phyloP scores from a whole-genome alignment of 495 filamentous ascomycete species.

The Thozetella sp. region DNA sequence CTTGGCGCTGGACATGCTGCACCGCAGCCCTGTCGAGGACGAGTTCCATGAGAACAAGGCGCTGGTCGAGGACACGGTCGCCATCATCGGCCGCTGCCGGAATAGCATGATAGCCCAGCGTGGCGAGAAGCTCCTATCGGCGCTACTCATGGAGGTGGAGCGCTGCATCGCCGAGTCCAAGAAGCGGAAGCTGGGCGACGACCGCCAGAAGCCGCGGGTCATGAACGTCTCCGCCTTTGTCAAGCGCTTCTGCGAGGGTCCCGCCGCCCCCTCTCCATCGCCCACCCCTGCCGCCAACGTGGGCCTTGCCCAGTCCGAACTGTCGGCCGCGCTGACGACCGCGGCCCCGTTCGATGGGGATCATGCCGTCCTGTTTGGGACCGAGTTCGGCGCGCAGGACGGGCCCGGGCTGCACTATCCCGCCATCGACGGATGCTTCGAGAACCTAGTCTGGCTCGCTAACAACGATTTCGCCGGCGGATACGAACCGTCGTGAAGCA shows the following conservation, averaged over 20 bases:
- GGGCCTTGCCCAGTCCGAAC: background rate
- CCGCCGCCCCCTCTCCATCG: background rate
- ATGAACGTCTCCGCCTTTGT: conserved; percentile 17
- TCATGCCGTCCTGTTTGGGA: background rate
- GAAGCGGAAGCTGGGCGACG: background rate
- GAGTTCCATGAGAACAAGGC: conserved; percentile 33
- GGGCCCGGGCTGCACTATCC: background rate
- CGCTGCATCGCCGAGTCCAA: background rate
- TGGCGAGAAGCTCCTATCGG: conserved; percentile 25
- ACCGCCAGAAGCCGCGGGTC: conserved; percentile 2
- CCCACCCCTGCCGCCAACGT: background rate
- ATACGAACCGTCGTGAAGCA: conserved; percentile 6
- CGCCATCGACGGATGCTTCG: conserved; percentile 1
- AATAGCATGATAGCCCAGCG: conserved; percentile 35
- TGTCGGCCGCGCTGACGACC: background rate
- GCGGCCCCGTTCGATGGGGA: background rate
- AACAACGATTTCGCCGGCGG: conserved; percentile 4
- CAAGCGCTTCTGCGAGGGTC: conserved; percentile 14
- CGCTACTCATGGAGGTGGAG: conserved; percentile 20
- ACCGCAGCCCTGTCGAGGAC: conserved; percentile 26
- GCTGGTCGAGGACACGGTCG: conserved; percentile 31
- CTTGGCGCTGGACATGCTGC: conserved; percentile 41
- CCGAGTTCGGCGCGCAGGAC: background rate
- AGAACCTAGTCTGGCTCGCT: conserved; percentile 6
- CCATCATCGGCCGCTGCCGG: conserved; percentile 23